Evolutionary conservation across 1,139 yeast species (phyloP).

Genomic region (Kluyveromyces sp.): DNA sequence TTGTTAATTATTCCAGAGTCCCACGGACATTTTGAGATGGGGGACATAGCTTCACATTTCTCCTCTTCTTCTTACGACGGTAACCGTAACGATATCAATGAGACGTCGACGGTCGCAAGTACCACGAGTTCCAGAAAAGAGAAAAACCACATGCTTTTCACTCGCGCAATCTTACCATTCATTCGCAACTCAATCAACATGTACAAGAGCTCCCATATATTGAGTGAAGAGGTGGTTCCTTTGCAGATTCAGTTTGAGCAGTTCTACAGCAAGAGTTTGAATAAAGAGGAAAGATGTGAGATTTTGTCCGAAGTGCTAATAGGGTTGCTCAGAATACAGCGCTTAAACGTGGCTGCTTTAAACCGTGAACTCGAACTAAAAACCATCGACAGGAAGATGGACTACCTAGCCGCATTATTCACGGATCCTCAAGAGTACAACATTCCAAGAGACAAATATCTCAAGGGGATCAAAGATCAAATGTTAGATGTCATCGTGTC

Average conservation of each 20-base stretch:
- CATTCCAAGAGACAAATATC: slow-evolving; percentile 13
- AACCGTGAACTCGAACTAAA: slow-evolving; percentile 22
- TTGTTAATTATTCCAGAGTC: too few species aligned
- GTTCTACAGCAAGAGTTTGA: slow-evolving; percentile 7
- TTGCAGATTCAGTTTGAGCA: slow-evolving; percentile 12
- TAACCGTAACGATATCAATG: slow-evolving; percentile 9
- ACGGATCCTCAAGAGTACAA: slow-evolving; percentile 16
- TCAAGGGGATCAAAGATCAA: slow-evolving; percentile 14
- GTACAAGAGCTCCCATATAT: slow-evolving; percentile 17
- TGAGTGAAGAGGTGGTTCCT: slow-evolving; percentile 16
- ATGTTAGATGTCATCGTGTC: slow-evolving; percentile 15
- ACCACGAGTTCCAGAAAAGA: slow-evolving; percentile 15
- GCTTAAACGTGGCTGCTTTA: slow-evolving; percentile 20
- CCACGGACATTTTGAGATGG: neutral
- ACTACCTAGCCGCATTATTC: slow-evolving; percentile 17
- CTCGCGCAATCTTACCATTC: slow-evolving; percentile 18
- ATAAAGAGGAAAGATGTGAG: slow-evolving; percentile 12
- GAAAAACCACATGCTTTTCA: slow-evolving; percentile 15
- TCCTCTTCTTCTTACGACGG: slow-evolving; percentile 22
- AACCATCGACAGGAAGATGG: slow-evolving; percentile 17
- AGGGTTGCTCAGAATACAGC: slow-evolving; percentile 16
- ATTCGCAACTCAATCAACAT: slow-evolving; percentile 16
- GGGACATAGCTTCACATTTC: slow-evolving; percentile 13
- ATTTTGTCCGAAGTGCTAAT: slow-evolving; percentile 15
- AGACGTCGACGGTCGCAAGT: slow-evolving; percentile 20